Conservation (phyloP, 2,329 filamentous ascomycete genomes). For the Fusarium buxicola region DNA sequence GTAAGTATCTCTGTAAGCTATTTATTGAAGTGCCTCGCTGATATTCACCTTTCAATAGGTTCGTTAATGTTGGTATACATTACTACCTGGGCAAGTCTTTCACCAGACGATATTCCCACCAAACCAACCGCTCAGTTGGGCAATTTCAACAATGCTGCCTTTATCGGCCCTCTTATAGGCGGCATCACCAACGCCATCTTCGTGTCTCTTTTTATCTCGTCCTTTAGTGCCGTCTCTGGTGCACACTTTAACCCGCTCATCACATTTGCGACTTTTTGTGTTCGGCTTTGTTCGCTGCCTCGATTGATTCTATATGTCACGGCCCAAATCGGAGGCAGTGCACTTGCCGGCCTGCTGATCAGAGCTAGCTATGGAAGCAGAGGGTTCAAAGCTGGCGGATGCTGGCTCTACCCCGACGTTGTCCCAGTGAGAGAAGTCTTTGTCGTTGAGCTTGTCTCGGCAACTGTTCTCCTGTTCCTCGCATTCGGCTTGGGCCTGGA, state of each 20-base stretch:
- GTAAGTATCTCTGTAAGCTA: background rate
- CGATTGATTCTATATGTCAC: constrained; percentile 61
- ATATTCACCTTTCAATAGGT: background rate
- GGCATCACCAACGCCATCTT: constrained; percentile 48
- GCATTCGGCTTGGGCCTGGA: constrained; percentile 66
- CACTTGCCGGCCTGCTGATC: constrained; percentile 44
- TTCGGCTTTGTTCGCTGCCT: constrained; percentile 61
- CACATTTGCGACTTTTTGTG: constrained; percentile 64
- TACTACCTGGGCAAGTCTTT: constrained; percentile 31
- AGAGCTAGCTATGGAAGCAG: constrained; percentile 46
- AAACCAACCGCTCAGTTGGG: constrained; percentile 30
- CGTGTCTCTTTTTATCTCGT: constrained; percentile 62
- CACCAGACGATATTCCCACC: constrained; percentile 24
- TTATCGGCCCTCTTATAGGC: constrained; percentile 48
- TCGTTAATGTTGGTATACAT: constrained; percentile 40
- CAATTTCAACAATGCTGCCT: constrained; percentile 42
- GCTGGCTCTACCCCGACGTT: constrained; percentile 42
- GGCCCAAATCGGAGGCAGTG: constrained; percentile 59
- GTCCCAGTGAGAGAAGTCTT: constrained; percentile 51
- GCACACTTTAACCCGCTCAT: constrained; percentile 67
- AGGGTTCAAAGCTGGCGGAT: constrained; percentile 48
- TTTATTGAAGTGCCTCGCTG: too few relatives aligned
- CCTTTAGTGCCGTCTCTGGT: constrained; percentile 60
- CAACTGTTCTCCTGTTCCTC: constrained; percentile 61
- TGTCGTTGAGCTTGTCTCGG: constrained; percentile 60